Conservation (phyloP, 2,329 filamentous ascomycete genomes). For the Fusarium sp. region DNA sequence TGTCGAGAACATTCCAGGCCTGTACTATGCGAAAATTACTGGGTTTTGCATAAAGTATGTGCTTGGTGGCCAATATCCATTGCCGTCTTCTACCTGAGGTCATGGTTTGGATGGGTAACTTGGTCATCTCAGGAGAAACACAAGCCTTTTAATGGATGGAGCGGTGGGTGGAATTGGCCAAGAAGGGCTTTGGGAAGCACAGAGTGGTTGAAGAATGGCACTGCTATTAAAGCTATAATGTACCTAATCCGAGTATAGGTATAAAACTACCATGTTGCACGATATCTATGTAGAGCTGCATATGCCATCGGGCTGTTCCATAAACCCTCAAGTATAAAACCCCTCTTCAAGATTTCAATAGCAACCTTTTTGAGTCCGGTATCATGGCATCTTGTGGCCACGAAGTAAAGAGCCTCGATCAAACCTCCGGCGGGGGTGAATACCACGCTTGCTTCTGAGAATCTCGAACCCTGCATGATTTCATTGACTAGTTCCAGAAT, state of each 20-base stretch:
- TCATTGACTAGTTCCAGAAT: not conserved
- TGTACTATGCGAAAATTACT: not conserved
- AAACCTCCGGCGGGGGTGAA: slow-evolving; percentile 3
- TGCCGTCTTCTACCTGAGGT: not conserved
- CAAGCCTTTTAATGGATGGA: not conserved
- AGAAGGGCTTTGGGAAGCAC: not conserved
- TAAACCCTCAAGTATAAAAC: not conserved
- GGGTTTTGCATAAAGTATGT: not conserved
- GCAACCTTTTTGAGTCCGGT: not conserved
- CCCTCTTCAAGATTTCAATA: not conserved
- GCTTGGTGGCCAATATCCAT: not conserved
- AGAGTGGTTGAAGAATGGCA: not conserved
- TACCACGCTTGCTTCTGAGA: not conserved
- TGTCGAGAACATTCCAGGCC: no score
- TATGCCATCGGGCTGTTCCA: not conserved
- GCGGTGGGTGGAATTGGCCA: not conserved
- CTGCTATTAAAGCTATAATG: not conserved
- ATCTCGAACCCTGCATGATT: not conserved
- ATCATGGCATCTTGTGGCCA: not conserved
- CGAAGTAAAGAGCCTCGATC: slow-evolving; percentile 9
- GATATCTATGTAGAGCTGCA: not conserved
- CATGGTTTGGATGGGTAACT: not conserved
- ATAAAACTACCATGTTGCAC: not conserved
- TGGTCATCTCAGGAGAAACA: not conserved
- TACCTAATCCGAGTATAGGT: not conserved